Conservation (phyloP, 257 asterid species). For the Apocynum venetum region DNA sequence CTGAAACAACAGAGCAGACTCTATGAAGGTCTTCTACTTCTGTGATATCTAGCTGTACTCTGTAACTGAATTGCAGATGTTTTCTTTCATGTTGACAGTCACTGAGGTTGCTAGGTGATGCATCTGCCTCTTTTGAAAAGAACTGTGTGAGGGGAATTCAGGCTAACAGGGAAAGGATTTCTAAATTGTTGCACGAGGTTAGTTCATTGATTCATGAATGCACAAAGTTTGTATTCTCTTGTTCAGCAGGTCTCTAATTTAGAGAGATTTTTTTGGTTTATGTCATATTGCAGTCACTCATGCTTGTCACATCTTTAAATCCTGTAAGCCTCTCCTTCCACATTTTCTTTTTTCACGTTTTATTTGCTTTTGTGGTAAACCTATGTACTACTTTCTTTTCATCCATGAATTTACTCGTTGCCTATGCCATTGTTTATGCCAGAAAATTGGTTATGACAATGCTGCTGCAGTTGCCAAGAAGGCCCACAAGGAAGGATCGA, state of each 20-base stretch:
- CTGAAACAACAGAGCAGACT: background rate
- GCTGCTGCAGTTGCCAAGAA: slow-evolving; percentile 98
- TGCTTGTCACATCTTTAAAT: slow-evolving; percentile 95
- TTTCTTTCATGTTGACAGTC: slow-evolving; percentile 45
- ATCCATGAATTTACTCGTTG: slow-evolving; percentile 1
- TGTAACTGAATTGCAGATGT: background rate
- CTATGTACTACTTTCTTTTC: background rate
- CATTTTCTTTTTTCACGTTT: background rate
- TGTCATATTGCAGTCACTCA: slow-evolving; percentile 75
- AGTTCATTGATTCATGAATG: slow-evolving; percentile 22
- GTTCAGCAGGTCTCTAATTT: slow-evolving; percentile 13
- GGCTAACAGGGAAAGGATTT: slow-evolving; percentile 83
- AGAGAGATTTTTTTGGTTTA: slow-evolving; percentile 12
- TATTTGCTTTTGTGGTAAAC: background rate
- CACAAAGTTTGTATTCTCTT: slow-evolving; percentile 9
- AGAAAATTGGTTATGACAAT: slow-evolving; percentile 96
- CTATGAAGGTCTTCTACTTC: background rate
- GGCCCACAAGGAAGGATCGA: slow-evolving; percentile 94
- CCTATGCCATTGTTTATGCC: slow-evolving; percentile 23
- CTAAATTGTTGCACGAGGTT: slow-evolving; percentile 84
- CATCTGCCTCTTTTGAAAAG: slow-evolving; percentile 93
- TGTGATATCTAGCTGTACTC: background rate
- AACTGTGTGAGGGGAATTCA: slow-evolving; percentile 91
- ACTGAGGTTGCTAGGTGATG: slow-evolving; percentile 87
- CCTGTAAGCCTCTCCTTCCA: slow-evolving; percentile 52